Conservation (phyloP, 2,329 filamentous ascomycete genomes). For the Periconia digitata region DNA sequence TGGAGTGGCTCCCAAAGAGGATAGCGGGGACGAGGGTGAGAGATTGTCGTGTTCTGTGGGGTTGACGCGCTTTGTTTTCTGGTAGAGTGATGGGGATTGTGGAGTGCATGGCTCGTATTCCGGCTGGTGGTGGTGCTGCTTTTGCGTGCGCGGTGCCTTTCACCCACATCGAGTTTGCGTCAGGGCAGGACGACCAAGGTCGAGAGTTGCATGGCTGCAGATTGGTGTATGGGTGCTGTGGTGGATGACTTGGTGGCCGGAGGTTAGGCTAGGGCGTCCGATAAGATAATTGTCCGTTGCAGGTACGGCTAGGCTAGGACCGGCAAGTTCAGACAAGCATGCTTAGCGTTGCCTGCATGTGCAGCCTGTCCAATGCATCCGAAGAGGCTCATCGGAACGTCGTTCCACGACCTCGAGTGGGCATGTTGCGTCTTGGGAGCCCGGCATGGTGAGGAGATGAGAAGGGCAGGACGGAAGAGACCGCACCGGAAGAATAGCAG, state of each 20-base stretch:
- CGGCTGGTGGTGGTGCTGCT: no score
- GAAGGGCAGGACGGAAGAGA: constrained; percentile 8
- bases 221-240: neutral
- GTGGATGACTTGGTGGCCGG: constrained; percentile 18
- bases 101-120: constrained; percentile 14
- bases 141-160: constrained; percentile 15
- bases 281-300: constrained; percentile 26
- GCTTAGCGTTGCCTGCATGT: neutral
- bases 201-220: neutral
- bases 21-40: neutral
- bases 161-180: constrained; percentile 7
- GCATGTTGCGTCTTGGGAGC: neutral
- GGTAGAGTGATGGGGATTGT: constrained; percentile 4
- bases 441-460: neutral
- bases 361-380: constrained; percentile 8
- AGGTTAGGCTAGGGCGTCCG: constrained; percentile 24
- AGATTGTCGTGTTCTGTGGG: neutral
- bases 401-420: constrained; percentile 18
- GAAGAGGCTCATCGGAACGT: constrained; percentile 27
- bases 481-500: constrained; percentile 7
- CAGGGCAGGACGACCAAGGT: no score
- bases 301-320: constrained; percentile 13
- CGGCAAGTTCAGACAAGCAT: neutral
- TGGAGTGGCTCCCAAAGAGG: neutral
- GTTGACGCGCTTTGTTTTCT: neutral